Base-by-base conservation (phyloP, 1,284 basidiomycete species). In the Naganishia liquefaciens region DNA sequence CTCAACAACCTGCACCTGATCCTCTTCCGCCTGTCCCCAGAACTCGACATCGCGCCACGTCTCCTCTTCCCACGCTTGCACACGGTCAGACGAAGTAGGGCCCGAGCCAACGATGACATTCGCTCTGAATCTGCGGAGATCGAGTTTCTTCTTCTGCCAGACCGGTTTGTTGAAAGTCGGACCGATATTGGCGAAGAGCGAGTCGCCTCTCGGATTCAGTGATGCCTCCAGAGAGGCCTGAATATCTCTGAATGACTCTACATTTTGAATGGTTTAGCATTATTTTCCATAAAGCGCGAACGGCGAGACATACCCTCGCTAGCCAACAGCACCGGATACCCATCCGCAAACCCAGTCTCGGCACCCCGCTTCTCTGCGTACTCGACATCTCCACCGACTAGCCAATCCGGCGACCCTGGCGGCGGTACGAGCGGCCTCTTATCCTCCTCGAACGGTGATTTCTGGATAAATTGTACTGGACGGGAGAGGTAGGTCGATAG, bases 31-130 rank as follows among this genome's bases (percentile, higher is more conserved):
- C 6, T 40, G 21, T 23, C 43, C 52, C 52, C 44, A 33, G 43
- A 66, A 66, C 39, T 57, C 54, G 27, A 66, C 49, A 43, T 66
- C 53, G 23, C 65, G 43, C 65, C 65, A 66, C 17, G 53, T 51
- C 21, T 66, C 65, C 39, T 66, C 65, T 3, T 62, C 65, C 58
- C 60, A 66, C 15, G 65, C 53, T 3, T 46, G 23, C 17, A 51
- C 17, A 17, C 17, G 30, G 2, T 27, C 33, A 7, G 33, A 37
- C 33, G 47, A n/a, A 21, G 23, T 40, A 15, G 40, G 2, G 19
- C 39, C 54, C 13, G 39, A 42, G 30, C 62, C 61, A 40, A 67
- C 54, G n/a, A 67, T 49, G 2, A 67, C 42, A 23, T 67, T 67
- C 5, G 65, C 54, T n/a, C 65, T 27, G 50, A 67, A 67, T n/a